Evolutionary conservation across 352 stramenopile genomes (phyloP), one percentile per base, ranked within the genome.

Genomic region (Globisporangium spinosum): DNA sequence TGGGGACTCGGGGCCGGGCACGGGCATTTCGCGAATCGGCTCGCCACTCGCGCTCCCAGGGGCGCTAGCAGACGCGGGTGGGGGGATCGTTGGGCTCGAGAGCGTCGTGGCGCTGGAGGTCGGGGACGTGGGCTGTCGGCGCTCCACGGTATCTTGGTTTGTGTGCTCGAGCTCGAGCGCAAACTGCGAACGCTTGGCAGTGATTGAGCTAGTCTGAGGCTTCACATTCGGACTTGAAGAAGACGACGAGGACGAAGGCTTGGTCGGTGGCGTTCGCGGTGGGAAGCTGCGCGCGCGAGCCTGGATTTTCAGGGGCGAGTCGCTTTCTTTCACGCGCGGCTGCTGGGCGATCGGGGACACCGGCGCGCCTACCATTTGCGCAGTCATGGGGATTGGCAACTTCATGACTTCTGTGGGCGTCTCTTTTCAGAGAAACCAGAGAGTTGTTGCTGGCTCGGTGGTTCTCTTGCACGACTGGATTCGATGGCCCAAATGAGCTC

Each of bases 1-100:
- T 0, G 78, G 75, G 4, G 80, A 87, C 40, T 75, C 70, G 5
- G 73, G 73, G 45, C 83, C 70, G 0, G 78, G 65, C 25, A 80
- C 45, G 0, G 76, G 66, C 56, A 74, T 69, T 68, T 71, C 67
- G 27, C 29, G 58, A 38, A 70, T 67, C 58, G 65, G 47, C 1
- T 70, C 65, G 3, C 20, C 8, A 15, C 40, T 54, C 1, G 38
- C 10, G 1, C 12, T n/a, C 7, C 23, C 38, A 3, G 45, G 13
- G 9, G 29, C 32, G 2, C 17, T 23, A 13, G 27, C 27, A 13
- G 54, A 61, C 2, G 29, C 13, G 5, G 20, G 29, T 20, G 32
- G 20, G 2, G 56, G 32, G 29, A n/a, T 34, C 1, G 58, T 63
- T 6, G 65, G 58, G 35, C 56, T 71, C 17, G 51, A 55, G 23